Evolutionary conservation across 345 rosid genomes (phyloP).

Genomic region (Populus nigra): DNA sequence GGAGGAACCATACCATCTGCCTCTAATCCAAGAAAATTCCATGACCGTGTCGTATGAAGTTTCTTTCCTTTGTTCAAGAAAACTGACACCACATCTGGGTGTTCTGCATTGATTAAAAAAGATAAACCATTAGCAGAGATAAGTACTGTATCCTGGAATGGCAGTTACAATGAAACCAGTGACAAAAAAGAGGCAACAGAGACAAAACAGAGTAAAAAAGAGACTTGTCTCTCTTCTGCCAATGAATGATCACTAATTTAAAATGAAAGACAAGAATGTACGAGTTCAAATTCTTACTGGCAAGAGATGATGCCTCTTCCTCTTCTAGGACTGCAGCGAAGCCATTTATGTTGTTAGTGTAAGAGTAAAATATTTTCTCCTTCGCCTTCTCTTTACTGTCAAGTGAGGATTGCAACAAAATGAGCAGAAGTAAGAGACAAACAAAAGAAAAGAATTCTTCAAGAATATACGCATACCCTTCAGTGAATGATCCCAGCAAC

Average conservation of each 20-base stretch:
- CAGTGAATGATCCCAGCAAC: constrained; percentile 12
- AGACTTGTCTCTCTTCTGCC: background rate
- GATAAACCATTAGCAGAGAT: background rate
- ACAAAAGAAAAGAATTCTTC: background rate
- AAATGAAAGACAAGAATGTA: background rate
- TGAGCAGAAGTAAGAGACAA: background rate
- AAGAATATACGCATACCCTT: background rate
- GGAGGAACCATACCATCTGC: constrained; percentile 32
- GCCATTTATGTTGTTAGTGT: constrained; percentile 26
- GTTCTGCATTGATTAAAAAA: constrained; percentile 34
- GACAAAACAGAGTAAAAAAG: background rate
- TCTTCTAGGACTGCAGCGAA: constrained; percentile 30
- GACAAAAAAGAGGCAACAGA: background rate
- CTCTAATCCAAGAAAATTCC: constrained; percentile 58
- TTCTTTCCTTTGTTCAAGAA: constrained; percentile 43
- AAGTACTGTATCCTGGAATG: background rate
- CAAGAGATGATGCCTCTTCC: constrained; percentile 16
- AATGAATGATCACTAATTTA: background rate
- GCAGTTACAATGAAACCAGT: background rate
- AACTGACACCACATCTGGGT: constrained; percentile 55
- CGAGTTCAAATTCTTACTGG: background rate
- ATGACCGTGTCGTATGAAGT: constrained; percentile 58
- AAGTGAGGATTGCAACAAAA: background rate
- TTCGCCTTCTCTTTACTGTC: constrained; percentile 14
- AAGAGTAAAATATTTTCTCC: constrained; percentile 23